Conservation (phyloP, 1,284 basidiomycete genomes). For the Pterulicium gracile region DNA sequence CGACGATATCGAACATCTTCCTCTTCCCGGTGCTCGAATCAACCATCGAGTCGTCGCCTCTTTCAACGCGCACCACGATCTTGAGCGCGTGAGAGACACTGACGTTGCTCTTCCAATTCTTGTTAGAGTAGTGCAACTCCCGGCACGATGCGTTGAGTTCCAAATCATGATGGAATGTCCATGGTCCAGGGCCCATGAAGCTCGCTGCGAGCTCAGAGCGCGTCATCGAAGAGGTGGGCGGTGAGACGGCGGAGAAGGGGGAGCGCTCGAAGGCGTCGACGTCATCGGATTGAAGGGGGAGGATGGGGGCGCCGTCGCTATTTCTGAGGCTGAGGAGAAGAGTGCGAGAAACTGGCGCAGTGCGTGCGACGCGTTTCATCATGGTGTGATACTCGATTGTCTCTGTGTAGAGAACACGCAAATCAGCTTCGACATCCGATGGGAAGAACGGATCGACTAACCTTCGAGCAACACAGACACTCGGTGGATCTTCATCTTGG, state of each 20-base stretch:
- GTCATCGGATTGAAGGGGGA: conserved; percentile 57
- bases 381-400: conserved; percentile 72
- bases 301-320: conserved; percentile 38
- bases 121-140: conserved; percentile 70
- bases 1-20: conserved; percentile 86
- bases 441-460: conserved; percentile 21
- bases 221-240: conserved; percentile 30
- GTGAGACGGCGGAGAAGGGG: conserved; percentile 34
- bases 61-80: conserved; percentile 77
- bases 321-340: conserved; percentile 62
- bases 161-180: conserved; percentile 50
- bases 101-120: conserved; percentile 76
- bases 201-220: conserved; percentile 42
- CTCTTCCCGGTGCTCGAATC: conserved; percentile 61
- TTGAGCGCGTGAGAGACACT: conserved; percentile 74
- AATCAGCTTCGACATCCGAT: conserved; percentile 3
- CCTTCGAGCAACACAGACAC: conserved; percentile 79
- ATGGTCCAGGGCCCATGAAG: conserved; percentile 67
- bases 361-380: conserved; percentile 61
- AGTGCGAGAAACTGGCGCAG: conserved; percentile 62
- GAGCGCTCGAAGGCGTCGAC: conserved; percentile 44
- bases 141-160: conserved; percentile 46
- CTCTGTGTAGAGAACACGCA: conserved; percentile 33
- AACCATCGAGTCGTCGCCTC: conserved; percentile 56
- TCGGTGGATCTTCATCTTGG: conserved; percentile 78